These are phyloP conservation scores for Ceratocystis diversiconidia DNA, from an alignment of 2,329 filamentous ascomycete species.

Conservation along the genomic window DNA sequence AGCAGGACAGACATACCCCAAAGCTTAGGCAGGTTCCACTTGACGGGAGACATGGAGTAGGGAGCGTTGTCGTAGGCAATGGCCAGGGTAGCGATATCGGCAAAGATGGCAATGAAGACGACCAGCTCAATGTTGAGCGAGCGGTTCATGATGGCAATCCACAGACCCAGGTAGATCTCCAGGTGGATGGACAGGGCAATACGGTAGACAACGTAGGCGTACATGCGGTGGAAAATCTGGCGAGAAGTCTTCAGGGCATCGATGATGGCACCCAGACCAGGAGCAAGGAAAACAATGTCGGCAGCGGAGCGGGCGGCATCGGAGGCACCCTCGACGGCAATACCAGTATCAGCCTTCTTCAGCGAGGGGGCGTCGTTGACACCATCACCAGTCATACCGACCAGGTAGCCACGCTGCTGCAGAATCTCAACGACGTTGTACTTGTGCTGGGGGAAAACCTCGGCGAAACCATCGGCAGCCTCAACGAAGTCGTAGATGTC, in stretches of 20 bases:
- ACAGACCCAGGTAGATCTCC: slow-evolving; percentile 81
- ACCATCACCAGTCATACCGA: slow-evolving; percentile 93
- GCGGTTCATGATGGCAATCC: slow-evolving; percentile 78
- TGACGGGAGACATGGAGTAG: slow-evolving; percentile 72
- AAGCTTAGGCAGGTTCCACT: slow-evolving; percentile 83
- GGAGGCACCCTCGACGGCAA: slow-evolving; percentile 83
- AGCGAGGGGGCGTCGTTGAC: slow-evolving; percentile 87
- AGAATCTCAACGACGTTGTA: slow-evolving; percentile 89
- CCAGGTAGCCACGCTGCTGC: slow-evolving; percentile 82
- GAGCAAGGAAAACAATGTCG: slow-evolving; percentile 87
- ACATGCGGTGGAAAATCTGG: slow-evolving; percentile 95
- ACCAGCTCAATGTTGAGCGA: slow-evolving; percentile 75
- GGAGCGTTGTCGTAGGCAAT: slow-evolving; percentile 91
- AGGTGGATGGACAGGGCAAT: slow-evolving; percentile 84
- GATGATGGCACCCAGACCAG: slow-evolving; percentile 82
- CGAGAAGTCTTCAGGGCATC: slow-evolving; percentile 85
- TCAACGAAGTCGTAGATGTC: slow-evolving; percentile 93
- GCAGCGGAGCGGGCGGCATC: slow-evolving; percentile 83
- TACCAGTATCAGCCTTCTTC: slow-evolving; percentile 93
- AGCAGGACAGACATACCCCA: slow-evolving; percentile 86
- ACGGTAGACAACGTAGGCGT: slow-evolving; percentile 89
- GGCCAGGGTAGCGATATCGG: slow-evolving; percentile 79
- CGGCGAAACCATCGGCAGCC: slow-evolving; percentile 86
- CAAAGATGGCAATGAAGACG: slow-evolving; percentile 90
- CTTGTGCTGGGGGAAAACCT: slow-evolving; percentile 92